These are phyloP conservation scores for Phytophthora litchii DNA, from an alignment of 352 stramenopile genomes.

Conservation along the genomic window DNA sequence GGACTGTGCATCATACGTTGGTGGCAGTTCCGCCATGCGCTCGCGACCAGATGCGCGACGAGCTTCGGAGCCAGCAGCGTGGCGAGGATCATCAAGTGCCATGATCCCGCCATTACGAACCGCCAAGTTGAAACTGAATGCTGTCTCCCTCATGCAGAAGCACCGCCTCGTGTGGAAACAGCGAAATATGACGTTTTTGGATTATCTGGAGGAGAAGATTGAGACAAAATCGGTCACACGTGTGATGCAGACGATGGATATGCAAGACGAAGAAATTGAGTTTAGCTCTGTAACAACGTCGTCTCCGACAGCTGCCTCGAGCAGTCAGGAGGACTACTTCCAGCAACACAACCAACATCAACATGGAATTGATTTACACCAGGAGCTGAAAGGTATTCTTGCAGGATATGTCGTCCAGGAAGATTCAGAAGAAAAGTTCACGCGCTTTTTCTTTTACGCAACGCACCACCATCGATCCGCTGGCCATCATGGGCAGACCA, in stretches of 20 bases:
- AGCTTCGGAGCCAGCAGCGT: constrained; percentile 23
- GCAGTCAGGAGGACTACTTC: constrained; percentile 20
- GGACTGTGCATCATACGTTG: constrained; percentile 33
- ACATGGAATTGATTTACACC: constrained; percentile 9
- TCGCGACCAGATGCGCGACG: constrained; percentile 15
- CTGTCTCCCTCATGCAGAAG: constrained; percentile 61
- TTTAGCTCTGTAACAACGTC: constrained; percentile 28
- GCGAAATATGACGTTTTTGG: constrained; percentile 61
- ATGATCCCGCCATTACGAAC: constrained; percentile 24
- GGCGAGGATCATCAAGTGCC: not conserved
- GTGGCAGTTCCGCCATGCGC: not conserved
- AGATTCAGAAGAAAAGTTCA: constrained; percentile 61
- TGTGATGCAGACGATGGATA: constrained; percentile 66
- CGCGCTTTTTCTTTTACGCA: constrained; percentile 70
- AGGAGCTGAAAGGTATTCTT: constrained; percentile 47
- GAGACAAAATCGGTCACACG: constrained; percentile 61
- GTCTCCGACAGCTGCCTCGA: constrained; percentile 28
- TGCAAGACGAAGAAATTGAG: constrained; percentile 39
- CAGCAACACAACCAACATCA: constrained; percentile 14
- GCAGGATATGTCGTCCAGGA: constrained; percentile 68
- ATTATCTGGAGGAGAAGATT: constrained; percentile 63
- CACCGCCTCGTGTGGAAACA: constrained; percentile 51
- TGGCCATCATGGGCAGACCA: constrained; percentile 13
- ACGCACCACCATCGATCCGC: constrained; percentile 27
- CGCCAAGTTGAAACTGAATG: constrained; percentile 53